Base-by-base conservation (phyloP, 441 rosid genomes). In the Hura crepitans region DNA sequence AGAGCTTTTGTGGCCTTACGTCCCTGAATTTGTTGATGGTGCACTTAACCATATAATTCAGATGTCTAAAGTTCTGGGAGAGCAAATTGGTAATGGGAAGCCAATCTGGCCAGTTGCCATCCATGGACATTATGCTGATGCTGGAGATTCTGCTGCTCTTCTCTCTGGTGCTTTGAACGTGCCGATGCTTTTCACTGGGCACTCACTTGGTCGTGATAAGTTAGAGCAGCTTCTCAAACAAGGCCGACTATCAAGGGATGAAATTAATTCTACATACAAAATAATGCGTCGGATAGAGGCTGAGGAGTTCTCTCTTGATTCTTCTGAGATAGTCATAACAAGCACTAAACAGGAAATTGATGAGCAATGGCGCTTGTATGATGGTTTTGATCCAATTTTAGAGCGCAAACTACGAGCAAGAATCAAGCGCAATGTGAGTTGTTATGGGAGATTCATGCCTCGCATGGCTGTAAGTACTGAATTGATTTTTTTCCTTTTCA, bases 71-170 rank as follows among this genome's bases (percentile, higher is more conserved):
- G 96, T 83, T 80, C 84, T 90, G 30, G 92, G 92, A 58, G 98
- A 92, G 75, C 88, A 92, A 79, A 81, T 83, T 80, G 87, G 87
- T 71, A 81, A 78, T 18, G 96, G 90, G 64, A 84, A 84, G 68
- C 89, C 93, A 54, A 77, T 92, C 68, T 95, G 99, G 99, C 99
- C 96, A 17, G 89, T 86, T 75, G 91, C 95, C 43, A 88, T 92
- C 77, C 99, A 95, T 69, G 99, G 99, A n/a, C 99, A 95, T 78
- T 95, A 90, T 79, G 97, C 98, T 60, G 99, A 95, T 84, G 97
- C 98, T 33, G 99, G 98, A 56, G 90, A 95, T 70, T 87, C 96
- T 20, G 87, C 91, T 47, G 93, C 98, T 66, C 97, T 92, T 82
- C 75, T 95, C 49, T 88, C 99, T 73, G 99, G 99, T 17, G 93